These are phyloP conservation scores for Chrysanthemum seticuspe DNA, from an alignment of 129 eudicot genomes.

Conservation along the genomic window DNA sequence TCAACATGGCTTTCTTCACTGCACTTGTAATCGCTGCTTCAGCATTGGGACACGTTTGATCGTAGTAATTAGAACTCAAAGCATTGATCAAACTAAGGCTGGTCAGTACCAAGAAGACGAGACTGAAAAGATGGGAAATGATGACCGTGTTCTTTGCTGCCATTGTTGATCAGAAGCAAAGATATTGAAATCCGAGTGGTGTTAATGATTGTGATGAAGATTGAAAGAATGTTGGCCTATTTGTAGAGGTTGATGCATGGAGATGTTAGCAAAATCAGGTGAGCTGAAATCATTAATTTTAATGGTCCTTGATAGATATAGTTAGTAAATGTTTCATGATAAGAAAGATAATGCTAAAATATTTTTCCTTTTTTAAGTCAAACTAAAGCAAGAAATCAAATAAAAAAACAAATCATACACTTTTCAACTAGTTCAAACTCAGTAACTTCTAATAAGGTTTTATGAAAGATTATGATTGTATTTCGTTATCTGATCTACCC, in stretches of 20 bases:
- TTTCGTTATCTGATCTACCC: too few species aligned
- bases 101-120: slow-evolving; percentile 22
- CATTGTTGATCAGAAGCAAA: slow-evolving; percentile 27
- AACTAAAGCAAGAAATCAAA: too few species aligned
- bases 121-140: slow-evolving; percentile 23
- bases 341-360: slow-evolving; percentile 6
- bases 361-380: not conserved
- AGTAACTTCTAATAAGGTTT: too few species aligned
- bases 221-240: slow-evolving; percentile 20
- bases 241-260: slow-evolving; percentile 34
- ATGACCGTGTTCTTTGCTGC: slow-evolving; percentile 28
- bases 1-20: slow-evolving; percentile 62
- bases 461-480: too few species aligned
- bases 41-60: slow-evolving; percentile 58
- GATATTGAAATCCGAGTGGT: not conserved
- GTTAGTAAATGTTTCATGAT: not conserved
- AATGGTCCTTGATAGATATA: slow-evolving; percentile 15
- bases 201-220: slow-evolving; percentile 6
- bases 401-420: too few species aligned
- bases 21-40: slow-evolving; percentile 45
- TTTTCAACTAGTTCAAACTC: too few species aligned
- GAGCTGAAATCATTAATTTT: slow-evolving; percentile 37
- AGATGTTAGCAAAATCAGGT: slow-evolving; percentile 44
- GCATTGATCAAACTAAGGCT: slow-evolving; percentile 28
- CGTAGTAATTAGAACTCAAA: slow-evolving; percentile 53